phyloP scores from a whole-genome alignment of 441 rosid genomes.

The Aleurites moluccanus region DNA sequence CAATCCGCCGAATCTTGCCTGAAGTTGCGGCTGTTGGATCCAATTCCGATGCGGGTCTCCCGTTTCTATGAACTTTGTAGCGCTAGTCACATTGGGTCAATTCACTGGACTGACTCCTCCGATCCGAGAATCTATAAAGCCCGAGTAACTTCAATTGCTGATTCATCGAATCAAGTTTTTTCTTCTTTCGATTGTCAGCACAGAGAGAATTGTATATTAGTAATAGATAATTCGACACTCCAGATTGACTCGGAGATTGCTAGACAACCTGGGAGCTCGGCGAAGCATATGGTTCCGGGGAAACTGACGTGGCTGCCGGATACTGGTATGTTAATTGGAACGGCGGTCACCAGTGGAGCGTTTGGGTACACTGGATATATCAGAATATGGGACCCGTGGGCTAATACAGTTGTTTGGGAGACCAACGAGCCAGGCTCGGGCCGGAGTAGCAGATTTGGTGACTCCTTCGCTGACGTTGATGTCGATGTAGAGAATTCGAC shows the following conservation, averaged over 20 bases:
- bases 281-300: slow-evolving; percentile 58
- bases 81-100: slow-evolving; percentile 56
- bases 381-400: slow-evolving; percentile 78
- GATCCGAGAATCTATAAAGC: slow-evolving; percentile 91
- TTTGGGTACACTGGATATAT: slow-evolving; percentile 88
- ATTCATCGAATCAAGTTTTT: slow-evolving; percentile 52
- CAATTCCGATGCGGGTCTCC: slow-evolving; percentile 56
- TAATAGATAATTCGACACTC: slow-evolving; percentile 74
- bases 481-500: slow-evolving; percentile 51
- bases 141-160: slow-evolving; percentile 52
- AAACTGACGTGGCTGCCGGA: slow-evolving; percentile 69
- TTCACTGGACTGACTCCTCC: slow-evolving; percentile 70
- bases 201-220: slow-evolving; percentile 63
- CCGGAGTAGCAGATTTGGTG: slow-evolving; percentile 85
- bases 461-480: slow-evolving; percentile 78
- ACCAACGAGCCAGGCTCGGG: slow-evolving; percentile 94
- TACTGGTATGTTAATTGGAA: slow-evolving; percentile 47
- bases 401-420: slow-evolving; percentile 65
- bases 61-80: slow-evolving; percentile 76
- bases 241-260: slow-evolving; percentile 53
- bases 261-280: slow-evolving; percentile 66
- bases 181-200: slow-evolving; percentile 79
- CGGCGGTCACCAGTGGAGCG: slow-evolving; percentile 58
- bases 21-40: slow-evolving; percentile 76
- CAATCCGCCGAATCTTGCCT: slow-evolving; percentile 60